These are phyloP conservation scores for Linaria vulgaris DNA, from an alignment of 257 asterid genomes.

Conservation along the genomic window DNA sequence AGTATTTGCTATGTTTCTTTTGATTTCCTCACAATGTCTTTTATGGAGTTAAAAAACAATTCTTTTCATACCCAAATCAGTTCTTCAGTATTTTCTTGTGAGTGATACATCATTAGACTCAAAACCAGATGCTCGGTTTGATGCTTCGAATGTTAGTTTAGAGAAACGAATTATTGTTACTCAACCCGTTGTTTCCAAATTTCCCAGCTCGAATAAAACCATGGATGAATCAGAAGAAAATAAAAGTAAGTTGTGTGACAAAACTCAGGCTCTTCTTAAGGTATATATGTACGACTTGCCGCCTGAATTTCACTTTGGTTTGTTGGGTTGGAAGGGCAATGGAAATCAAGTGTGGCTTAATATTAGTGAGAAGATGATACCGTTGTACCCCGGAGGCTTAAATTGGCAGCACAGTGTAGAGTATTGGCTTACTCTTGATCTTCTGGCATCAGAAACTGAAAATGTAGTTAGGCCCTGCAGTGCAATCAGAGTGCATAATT, in stretches of 20 bases:
- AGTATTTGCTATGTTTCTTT: constrained; percentile 50
- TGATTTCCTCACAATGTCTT: constrained; percentile 56
- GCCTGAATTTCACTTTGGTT: constrained; percentile 73
- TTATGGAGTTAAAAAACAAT: constrained; percentile 41
- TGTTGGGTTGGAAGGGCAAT: constrained; percentile 56
- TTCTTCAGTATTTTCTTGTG: constrained; percentile 36
- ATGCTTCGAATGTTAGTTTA: constrained; percentile 19
- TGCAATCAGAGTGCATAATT: constrained; percentile 51
- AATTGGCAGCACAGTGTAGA: constrained; percentile 72
- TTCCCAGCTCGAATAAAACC: constrained; percentile 1
- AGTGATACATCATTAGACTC: constrained; percentile 35
- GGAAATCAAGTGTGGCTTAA: constrained; percentile 67
- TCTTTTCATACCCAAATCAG: constrained; percentile 39
- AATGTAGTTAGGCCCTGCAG: constrained; percentile 55
- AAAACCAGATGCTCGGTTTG: constrained; percentile 7
- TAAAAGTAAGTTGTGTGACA: constrained; percentile 37
- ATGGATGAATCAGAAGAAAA: constrained; percentile 25
- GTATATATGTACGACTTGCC: constrained; percentile 81
- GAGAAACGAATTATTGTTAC: constrained; percentile 13
- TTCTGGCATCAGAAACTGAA: constrained; percentile 51
- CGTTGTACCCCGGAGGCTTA: constrained; percentile 78
- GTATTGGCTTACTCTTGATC: constrained; percentile 85
- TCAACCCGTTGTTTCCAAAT: constrained; percentile 15
- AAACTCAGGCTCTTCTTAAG: constrained; percentile 44
- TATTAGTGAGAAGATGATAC: constrained; percentile 37